These are phyloP conservation scores for Metarhizium brunneum DNA, from an alignment of 2,329 filamentous ascomycete genomes.

Conservation along the genomic window DNA sequence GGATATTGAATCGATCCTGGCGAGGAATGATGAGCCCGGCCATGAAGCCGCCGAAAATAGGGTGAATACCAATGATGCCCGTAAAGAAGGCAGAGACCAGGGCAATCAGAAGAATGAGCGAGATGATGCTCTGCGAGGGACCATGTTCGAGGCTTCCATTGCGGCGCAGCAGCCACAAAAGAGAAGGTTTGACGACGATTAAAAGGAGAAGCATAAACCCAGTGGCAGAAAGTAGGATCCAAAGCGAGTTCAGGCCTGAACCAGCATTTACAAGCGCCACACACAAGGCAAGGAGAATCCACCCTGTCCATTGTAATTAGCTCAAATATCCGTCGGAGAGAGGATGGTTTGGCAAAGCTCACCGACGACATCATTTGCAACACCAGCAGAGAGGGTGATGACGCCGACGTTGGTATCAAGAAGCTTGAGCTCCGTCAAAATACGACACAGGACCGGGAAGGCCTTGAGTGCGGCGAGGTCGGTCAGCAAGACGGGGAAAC, in stretches of 20 bases:
- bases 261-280: slow-evolving; percentile 87
- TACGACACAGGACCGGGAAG: slow-evolving; percentile 87
- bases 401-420: slow-evolving; percentile 76
- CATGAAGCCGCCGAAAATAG: slow-evolving; percentile 90
- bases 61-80: slow-evolving; percentile 80
- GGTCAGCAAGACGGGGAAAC: not conserved
- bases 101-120: slow-evolving; percentile 70
- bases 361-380: slow-evolving; percentile 71
- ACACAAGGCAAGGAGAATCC: slow-evolving; percentile 87
- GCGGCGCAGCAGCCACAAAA: slow-evolving; percentile 64
- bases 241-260: slow-evolving; percentile 73
- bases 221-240: slow-evolving; percentile 65
- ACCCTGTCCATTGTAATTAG: slow-evolving; percentile 29
- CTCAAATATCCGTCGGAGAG: not conserved
- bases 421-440: slow-evolving; percentile 82
- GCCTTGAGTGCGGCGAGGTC: slow-evolving; percentile 28
- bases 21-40: slow-evolving; percentile 85
- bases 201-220: slow-evolving; percentile 71
- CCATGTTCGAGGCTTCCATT: slow-evolving; percentile 78
- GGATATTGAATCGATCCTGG: slow-evolving; percentile 82
- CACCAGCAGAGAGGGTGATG: slow-evolving; percentile 81
- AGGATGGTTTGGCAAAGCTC: slow-evolving; percentile 3
- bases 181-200: slow-evolving; percentile 61
- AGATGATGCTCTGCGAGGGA: slow-evolving; percentile 76
- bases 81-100: slow-evolving; percentile 80